phyloP scores from a whole-genome alignment of 306 rosid species.

The Malus sylvestris region DNA sequence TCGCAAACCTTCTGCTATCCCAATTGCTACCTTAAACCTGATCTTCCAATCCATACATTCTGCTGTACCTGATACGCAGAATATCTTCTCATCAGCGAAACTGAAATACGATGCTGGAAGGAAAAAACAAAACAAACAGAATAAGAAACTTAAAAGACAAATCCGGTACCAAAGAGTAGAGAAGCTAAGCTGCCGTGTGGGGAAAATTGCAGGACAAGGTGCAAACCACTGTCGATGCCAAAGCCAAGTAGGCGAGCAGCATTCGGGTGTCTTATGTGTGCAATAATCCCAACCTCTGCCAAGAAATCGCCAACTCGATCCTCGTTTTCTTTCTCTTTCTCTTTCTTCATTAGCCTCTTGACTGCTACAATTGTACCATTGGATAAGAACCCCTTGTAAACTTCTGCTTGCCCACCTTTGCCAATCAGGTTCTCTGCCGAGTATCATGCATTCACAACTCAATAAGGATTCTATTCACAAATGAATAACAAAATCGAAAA shows the following conservation, averaged over 20 bases:
- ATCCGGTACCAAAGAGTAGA: conserved; percentile 55
- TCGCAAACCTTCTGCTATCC: conserved; percentile 71
- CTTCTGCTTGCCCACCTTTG: conserved; percentile 95
- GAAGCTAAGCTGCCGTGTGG: conserved; percentile 82
- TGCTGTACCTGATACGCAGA: conserved; percentile 44
- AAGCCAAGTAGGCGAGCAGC: conserved; percentile 78
- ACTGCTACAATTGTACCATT: conserved; percentile 78
- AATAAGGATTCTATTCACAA: neutral
- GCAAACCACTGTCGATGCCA: conserved; percentile 66
- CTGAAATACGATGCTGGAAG: neutral
- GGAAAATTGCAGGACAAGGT: conserved; percentile 71
- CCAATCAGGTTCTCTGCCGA: conserved; percentile 72
- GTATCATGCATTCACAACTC: neutral
- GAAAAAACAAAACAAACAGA: neutral
- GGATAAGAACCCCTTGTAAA: conserved; percentile 56
- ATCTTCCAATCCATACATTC: conserved; percentile 60
- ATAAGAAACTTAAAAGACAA: neutral
- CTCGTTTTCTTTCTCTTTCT: conserved; percentile 49
- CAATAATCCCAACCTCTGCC: conserved; percentile 86
- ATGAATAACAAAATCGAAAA: neutral
- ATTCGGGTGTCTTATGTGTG: conserved; percentile 74
- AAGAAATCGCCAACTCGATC: conserved; percentile 76
- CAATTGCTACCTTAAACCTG: conserved; percentile 74
- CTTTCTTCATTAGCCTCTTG: conserved; percentile 64
- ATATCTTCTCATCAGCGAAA: conserved; percentile 20